These are phyloP conservation scores for Sporisorium sorghi DNA, from an alignment of 1,284 basidiomycete genomes.

Conservation along the genomic window DNA sequence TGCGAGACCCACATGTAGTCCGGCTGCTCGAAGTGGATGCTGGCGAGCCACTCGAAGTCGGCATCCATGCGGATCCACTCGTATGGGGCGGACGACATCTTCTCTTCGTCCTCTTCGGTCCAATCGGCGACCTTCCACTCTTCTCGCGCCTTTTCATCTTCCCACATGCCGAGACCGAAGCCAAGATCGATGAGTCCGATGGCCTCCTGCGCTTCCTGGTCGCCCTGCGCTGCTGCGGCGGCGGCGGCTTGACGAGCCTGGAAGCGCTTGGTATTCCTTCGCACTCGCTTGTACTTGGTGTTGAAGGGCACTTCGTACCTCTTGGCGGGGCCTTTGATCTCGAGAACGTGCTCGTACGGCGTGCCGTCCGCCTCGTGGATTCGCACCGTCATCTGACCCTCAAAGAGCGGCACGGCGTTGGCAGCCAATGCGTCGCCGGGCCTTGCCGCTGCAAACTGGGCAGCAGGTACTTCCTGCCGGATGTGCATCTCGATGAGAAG, in stretches of 20 bases:
- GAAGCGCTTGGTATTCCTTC: slow-evolving; percentile 92
- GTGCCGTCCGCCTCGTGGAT: slow-evolving; percentile 99
- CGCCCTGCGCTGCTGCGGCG: slow-evolving; percentile 83
- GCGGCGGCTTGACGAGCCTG: slow-evolving; percentile 92
- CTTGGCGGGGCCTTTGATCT: slow-evolving; percentile 86
- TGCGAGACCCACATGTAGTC: slow-evolving; percentile 99
- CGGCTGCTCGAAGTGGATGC: slow-evolving; percentile 90
- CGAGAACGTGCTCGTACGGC: slow-evolving; percentile 97
- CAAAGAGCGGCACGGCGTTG: slow-evolving; percentile 71
- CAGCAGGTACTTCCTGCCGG: slow-evolving; percentile 86
- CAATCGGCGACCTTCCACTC: slow-evolving; percentile 92
- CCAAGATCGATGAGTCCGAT: slow-evolving; percentile 94
- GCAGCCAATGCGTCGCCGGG: slow-evolving; percentile 64
- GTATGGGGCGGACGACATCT: slow-evolving; percentile 86
- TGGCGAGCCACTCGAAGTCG: slow-evolving; percentile 97
- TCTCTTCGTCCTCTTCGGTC: slow-evolving; percentile 94
- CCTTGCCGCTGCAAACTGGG: slow-evolving; percentile 57
- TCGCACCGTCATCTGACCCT: slow-evolving; percentile 94
- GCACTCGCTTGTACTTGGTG: slow-evolving; percentile 98
- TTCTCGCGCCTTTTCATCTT: slow-evolving; percentile 79
- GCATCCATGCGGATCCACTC: slow-evolving; percentile 99
- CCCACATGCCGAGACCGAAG: slow-evolving; percentile 96
- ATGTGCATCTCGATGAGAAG: slow-evolving; percentile 97
- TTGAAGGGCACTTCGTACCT: slow-evolving; percentile 98
- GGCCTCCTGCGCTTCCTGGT: slow-evolving; percentile 82